Conservation (phyloP, 164 flowering plant species). For the Litsea cubeba region DNA sequence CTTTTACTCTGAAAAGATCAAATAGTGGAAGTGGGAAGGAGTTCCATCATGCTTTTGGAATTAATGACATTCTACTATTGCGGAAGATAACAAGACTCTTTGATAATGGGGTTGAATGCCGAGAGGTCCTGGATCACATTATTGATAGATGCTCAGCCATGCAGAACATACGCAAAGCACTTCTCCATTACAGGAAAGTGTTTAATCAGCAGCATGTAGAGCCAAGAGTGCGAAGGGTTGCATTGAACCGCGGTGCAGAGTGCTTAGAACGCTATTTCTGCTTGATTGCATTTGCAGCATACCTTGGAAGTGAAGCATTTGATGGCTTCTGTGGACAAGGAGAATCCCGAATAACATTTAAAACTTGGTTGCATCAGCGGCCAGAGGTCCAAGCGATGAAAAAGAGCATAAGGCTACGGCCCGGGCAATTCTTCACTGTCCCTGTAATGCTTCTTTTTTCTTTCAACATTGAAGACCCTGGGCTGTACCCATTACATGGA, state of each 20-base stretch:
- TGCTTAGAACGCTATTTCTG: slow-evolving; percentile 92
- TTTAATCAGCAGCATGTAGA: slow-evolving; percentile 91
- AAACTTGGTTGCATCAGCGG: slow-evolving; percentile 82
- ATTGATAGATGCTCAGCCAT: slow-evolving; percentile 94
- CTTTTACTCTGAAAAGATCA: no score
- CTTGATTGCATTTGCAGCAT: slow-evolving; percentile 91
- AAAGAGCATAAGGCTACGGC: slow-evolving; percentile 89
- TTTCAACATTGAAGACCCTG: slow-evolving; percentile 3
- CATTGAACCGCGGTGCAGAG: slow-evolving; percentile 93
- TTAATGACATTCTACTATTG: slow-evolving; percentile 73
- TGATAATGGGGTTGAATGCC: slow-evolving; percentile 83
- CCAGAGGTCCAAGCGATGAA: slow-evolving; percentile 96
- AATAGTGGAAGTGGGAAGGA: slow-evolving; percentile 20
- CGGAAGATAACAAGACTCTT: slow-evolving; percentile 85
- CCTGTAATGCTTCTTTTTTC: slow-evolving; percentile 54
- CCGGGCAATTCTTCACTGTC: slow-evolving; percentile 79
- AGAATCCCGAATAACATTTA: slow-evolving; percentile 63
- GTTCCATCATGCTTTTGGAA: slow-evolving; percentile 63
- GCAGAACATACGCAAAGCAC: slow-evolving; percentile 90
- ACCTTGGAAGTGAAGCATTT: slow-evolving; percentile 92
- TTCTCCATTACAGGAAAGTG: slow-evolving; percentile 72
- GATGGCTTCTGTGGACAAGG: slow-evolving; percentile 95
- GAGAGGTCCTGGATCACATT: slow-evolving; percentile 83
- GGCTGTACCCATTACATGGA: neutral
- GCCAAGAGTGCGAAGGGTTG: slow-evolving; percentile 86